Evolutionary conservation across 495 filamentous ascomycete species (phyloP), one percentile per base, ranked within the genome.

Genomic region (Daldinia bambusicola): DNA sequence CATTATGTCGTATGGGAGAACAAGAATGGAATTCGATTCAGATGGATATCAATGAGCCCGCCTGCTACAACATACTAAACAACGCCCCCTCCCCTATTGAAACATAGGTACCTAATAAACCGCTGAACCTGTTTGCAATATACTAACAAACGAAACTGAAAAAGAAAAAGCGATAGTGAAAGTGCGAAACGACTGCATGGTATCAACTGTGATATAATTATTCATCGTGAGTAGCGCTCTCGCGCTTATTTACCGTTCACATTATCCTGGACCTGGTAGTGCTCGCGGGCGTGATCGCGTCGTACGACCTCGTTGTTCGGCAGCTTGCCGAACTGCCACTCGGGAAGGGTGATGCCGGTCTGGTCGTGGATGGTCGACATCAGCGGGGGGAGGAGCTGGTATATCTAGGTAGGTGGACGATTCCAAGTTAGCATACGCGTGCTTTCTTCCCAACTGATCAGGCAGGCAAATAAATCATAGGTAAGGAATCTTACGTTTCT

Each of bases 351-450:
- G 52, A 93, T 92, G 0, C 92, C 92, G 0, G 92, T 94, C 80
- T 95, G 92, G 13, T 95, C 92, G 70, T 93, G 88, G 73, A 95
- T 93, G 0, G 92, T 94, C 2, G 82, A 87, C 78, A 95, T 86
- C 7, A 95, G 81, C 12, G 92, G 92, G 43, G 92, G 92, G 57
- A 95, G 81, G 62, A 87, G 88, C 78, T 94, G 92, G 82, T 93
- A 92, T 48, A 93, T n/a, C n/a, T n/a, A n/a, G n/a, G n/a, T n/a
- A n/a, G n/a, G n/a, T n/a, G n/a, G n/a, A n/a, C n/a, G n/a, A n/a
- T n/a, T n/a, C n/a, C n/a, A n/a, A n/a, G n/a, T n/a, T n/a, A n/a
- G n/a, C n/a, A n/a, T n/a, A 26, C 26, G 3, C 26, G 3, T 26
- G 26, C 26, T 26, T 26, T 26, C 3, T 26, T 26, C n/a, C n/a